phyloP scores from a whole-genome alignment of 495 filamentous ascomycete genomes.

The Penicillium manginii region DNA sequence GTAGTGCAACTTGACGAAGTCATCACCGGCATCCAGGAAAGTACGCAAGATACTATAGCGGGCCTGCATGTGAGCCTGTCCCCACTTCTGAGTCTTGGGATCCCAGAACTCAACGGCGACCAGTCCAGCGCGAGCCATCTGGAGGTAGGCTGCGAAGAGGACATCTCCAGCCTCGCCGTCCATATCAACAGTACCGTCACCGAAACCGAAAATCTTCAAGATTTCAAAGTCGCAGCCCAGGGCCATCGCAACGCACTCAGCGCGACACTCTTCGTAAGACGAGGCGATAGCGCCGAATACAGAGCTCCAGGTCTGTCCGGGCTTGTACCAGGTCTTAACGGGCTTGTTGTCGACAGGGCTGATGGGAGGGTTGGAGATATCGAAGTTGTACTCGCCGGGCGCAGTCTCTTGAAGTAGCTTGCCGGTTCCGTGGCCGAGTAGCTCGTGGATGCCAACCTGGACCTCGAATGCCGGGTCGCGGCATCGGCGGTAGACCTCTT shows the following conservation, averaged over 20 bases:
- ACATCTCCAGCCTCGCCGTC: conserved; percentile 80
- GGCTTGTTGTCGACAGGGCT: conserved; percentile 78
- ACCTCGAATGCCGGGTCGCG: conserved; percentile 90
- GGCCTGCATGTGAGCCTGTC: conserved; percentile 93
- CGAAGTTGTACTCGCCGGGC: conserved; percentile 84
- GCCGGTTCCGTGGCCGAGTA: conserved; percentile 93
- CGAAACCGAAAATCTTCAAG: conserved; percentile 89
- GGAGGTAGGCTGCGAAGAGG: conserved; percentile 81
- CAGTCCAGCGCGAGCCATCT: conserved; percentile 90
- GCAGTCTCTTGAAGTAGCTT: conserved; percentile 91
- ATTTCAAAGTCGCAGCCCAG: conserved; percentile 87
- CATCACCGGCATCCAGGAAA: conserved; percentile 82
- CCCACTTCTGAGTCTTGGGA: conserved; percentile 85
- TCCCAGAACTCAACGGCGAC: conserved; percentile 88
- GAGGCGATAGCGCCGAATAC: conserved; percentile 86
- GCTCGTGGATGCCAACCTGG: conserved; percentile 92
- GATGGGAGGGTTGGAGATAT: conserved; percentile 74
- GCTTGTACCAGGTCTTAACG: conserved; percentile 85
- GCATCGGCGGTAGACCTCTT: conserved; percentile 76
- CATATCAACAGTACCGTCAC: conserved; percentile 71
- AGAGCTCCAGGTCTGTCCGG: conserved; percentile 90
- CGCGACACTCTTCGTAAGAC: conserved; percentile 83
- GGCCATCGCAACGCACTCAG: conserved; percentile 92
- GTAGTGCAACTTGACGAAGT: conserved; percentile 80
- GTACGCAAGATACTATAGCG: conserved; percentile 86